Percentiles rank a stretch among this genome's conserved stretches.
These are phyloP conservation scores for Starmerella apis DNA, from an alignment of 805 yeast genomes.

Conservation along the genomic window DNA sequence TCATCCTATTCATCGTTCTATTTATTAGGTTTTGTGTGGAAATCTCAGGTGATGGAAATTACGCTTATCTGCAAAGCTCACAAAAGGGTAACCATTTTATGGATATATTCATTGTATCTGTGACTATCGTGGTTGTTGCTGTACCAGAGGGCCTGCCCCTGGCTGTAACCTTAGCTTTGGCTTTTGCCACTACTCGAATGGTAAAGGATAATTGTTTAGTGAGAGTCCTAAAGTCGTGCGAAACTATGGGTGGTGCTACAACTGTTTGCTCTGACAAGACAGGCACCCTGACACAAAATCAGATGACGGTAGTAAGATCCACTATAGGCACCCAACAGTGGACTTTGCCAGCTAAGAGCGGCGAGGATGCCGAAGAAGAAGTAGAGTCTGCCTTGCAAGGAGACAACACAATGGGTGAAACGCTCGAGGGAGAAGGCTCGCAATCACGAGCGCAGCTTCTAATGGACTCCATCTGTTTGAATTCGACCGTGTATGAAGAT, in stretches of 20 bases:
- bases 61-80: conserved; percentile 43
- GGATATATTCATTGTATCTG: conserved; percentile 78
- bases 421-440: background rate
- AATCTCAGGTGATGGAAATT: conserved; percentile 35
- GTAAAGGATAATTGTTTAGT: conserved; percentile 91
- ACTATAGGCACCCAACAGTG: conserved; percentile 43
- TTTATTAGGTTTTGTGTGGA: conserved; percentile 63
- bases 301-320: conserved; percentile 77
- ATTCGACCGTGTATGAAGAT: conserved; percentile 80
- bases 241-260: conserved; percentile 98
- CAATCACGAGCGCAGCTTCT: conserved; percentile 25
- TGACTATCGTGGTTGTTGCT: conserved; percentile 91
- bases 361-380: conserved; percentile 1
- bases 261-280: conserved; percentile 96
- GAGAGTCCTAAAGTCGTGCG: conserved; percentile 88
- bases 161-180: conserved; percentile 92
- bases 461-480: conserved; percentile 54
- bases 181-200: conserved; percentile 98
- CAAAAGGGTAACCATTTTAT: conserved; percentile 76
- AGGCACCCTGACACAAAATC: conserved; percentile 90
- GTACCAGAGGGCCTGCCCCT: conserved; percentile 99
- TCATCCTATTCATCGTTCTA: conserved; percentile 66
- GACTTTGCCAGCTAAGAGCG: conserved; percentile 12
- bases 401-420: background rate
- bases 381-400: conserved; percentile 5